A percentile compares a stretch with the other conserved stretches of the same genome.
Conservation (phyloP, 78 protist genomes). For the Protostelium mycophagum region DNA sequence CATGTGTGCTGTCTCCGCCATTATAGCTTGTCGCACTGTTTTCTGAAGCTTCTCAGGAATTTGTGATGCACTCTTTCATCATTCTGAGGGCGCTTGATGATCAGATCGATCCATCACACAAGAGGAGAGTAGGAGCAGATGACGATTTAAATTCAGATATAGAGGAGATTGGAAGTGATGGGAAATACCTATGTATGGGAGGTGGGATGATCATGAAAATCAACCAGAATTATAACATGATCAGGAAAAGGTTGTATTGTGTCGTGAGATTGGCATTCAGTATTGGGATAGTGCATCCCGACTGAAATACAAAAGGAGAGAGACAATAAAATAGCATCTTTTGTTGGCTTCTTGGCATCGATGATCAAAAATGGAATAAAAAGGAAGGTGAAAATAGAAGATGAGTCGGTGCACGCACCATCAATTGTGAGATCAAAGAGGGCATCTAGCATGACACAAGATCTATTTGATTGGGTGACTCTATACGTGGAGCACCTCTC, state of each 20-base stretch:
- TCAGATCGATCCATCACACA: neutral
- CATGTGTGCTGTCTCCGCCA: too few species aligned
- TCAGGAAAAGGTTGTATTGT: neutral
- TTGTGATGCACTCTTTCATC: neutral
- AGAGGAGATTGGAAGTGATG: neutral
- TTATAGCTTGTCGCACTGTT: too few species aligned
- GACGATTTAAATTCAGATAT: neutral
- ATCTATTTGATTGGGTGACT: neutral
- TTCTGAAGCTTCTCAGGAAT: neutral
- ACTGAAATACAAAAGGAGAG: neutral
- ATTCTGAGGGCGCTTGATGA: neutral
- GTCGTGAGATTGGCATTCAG: neutral
- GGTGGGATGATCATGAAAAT: neutral
- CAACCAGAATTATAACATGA: neutral
- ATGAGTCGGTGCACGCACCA: neutral
- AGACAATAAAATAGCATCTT: neutral
- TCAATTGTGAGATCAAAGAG: neutral
- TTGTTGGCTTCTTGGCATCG: neutral
- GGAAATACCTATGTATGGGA: neutral
- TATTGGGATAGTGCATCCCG: neutral
- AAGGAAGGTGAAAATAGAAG: neutral
- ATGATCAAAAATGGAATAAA: neutral
- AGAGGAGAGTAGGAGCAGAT: neutral
- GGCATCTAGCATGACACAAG: neutral
- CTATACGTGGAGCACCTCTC: too few species aligned